Evolutionary conservation across 2,329 filamentous ascomycete species (phyloP).

Genomic region (Paraphaeosphaeria minitans): DNA sequence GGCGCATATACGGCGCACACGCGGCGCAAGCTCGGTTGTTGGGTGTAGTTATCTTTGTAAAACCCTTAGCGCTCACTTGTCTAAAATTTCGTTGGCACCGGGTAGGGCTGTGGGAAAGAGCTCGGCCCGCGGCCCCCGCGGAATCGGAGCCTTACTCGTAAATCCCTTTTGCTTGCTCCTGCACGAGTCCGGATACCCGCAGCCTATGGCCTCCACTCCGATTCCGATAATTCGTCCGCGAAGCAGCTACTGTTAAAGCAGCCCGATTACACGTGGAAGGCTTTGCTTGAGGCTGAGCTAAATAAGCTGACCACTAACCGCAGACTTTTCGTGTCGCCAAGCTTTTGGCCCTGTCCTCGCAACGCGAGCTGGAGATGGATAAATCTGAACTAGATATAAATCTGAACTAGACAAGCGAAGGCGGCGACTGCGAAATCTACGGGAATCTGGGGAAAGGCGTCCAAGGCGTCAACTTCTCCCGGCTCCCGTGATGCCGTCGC

Average conservation of each 20-base stretch:
- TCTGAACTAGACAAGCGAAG: not conserved
- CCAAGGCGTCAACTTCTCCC: constrained; percentile 10
- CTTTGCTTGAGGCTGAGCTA: constrained; percentile 1
- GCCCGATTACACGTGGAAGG: not conserved
- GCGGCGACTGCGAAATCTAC: constrained; percentile 6
- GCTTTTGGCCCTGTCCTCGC: not conserved
- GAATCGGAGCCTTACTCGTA: constrained; percentile 2
- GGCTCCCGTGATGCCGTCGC: constrained; percentile 4
- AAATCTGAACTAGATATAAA: too few species aligned
- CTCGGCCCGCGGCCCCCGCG: constrained; percentile 5
- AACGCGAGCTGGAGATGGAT: not conserved
- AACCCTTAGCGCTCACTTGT: not conserved
- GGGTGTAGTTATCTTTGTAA: not conserved
- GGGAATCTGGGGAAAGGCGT: constrained; percentile 7
- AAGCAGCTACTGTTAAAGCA: not conserved
- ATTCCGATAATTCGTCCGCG: not conserved
- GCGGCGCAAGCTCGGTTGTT: constrained; percentile 1
- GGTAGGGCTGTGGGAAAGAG: constrained; percentile 4
- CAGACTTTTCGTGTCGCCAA: not conserved
- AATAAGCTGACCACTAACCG: not conserved
- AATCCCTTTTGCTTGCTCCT: constrained; percentile 1
- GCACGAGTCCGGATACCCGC: not conserved
- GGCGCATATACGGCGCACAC: constrained; percentile 2
- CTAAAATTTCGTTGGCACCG: not conserved
- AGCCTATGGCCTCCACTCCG: not conserved